phyloP scores from a whole-genome alignment of 345 rosid genomes.

The Gossypium rotundifolium region DNA sequence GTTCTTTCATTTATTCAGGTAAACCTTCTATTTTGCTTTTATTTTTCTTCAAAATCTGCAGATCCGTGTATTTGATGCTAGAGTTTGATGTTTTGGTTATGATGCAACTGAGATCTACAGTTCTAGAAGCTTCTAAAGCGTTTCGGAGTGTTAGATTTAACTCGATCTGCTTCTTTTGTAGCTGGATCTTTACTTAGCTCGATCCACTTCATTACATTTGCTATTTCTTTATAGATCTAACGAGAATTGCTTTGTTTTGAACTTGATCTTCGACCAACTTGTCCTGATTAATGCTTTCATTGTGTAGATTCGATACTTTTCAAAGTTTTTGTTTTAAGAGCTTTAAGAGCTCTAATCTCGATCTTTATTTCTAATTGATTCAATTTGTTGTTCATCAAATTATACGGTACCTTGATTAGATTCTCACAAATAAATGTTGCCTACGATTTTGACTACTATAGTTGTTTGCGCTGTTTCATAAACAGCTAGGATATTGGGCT shows the following conservation, averaged over 20 bases:
- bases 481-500: neutral
- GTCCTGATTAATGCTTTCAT: neutral
- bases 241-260: constrained; percentile 1
- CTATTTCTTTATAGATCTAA: neutral
- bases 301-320: neutral
- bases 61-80: constrained; percentile 11
- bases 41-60: neutral
- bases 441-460: neutral
- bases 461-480: neutral
- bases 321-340: neutral
- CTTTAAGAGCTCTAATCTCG: neutral
- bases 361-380: neutral
- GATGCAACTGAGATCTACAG: constrained; percentile 23
- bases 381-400: neutral
- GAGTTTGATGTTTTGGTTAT: constrained; percentile 1
- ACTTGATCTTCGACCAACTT: neutral
- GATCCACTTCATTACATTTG: neutral
- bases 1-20: neutral
- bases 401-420: neutral
- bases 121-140: neutral
- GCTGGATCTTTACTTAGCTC: constrained; percentile 2
- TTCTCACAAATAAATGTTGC: neutral
- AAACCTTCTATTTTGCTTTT: neutral
- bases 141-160: neutral
- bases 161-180: neutral